A percentile compares a stretch with the other conserved stretches of the same genome.
These are phyloP conservation scores for Golubevia pallescens DNA, from an alignment of 1,284 basidiomycete species.

Conservation along the genomic window DNA sequence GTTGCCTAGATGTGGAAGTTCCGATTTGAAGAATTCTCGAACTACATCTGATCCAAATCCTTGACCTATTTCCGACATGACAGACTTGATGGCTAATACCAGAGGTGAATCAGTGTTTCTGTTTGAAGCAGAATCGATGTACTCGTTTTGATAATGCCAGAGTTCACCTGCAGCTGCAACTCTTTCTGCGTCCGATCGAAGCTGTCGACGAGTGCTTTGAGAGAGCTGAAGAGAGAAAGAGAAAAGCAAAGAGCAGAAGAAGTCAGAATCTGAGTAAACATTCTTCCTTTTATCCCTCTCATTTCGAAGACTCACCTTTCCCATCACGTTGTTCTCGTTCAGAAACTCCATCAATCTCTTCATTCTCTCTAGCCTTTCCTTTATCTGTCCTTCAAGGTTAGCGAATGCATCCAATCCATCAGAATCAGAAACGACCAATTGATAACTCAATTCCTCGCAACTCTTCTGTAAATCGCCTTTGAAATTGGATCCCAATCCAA, in stretches of 20 bases:
- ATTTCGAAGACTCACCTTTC: neutral
- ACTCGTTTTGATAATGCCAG: constrained; percentile 1
- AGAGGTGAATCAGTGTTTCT: neutral
- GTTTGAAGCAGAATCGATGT: neutral
- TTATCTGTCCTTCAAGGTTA: neutral
- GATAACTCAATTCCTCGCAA: neutral
- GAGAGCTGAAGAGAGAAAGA: neutral
- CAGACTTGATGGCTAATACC: neutral
- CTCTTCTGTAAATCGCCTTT: neutral
- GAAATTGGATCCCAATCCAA: neutral
- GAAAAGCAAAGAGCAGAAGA: too few species aligned
- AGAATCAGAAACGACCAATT: neutral
- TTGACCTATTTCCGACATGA: neutral
- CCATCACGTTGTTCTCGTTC: neutral
- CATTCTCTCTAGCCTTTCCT: constrained; percentile 2
- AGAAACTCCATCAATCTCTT: neutral
- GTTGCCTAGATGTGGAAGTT: constrained; percentile 5
- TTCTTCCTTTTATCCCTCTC: too few species aligned
- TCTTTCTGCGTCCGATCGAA: neutral
- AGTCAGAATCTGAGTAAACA: too few species aligned
- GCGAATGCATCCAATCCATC: neutral
- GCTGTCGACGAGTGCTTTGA: neutral
- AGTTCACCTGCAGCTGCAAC: constrained; percentile 1
- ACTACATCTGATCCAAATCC: neutral
- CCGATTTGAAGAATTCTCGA: neutral